phyloP scores from a whole-genome alignment of 1,139 yeast genomes.

The Saccharomycopsis crataegensis region DNA sequence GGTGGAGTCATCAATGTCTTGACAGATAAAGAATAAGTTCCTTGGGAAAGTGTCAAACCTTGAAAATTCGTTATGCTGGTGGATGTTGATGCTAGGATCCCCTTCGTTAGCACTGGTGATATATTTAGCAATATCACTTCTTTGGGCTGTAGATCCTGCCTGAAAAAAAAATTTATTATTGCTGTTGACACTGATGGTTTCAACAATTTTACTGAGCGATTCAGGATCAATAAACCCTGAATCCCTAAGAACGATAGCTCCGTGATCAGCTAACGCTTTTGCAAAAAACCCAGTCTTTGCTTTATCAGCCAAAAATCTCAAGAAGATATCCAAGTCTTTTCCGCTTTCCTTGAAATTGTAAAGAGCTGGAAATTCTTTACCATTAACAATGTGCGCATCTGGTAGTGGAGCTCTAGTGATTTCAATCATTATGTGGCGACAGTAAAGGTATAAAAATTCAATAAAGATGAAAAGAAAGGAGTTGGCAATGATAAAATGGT shows the following conservation, averaged over 20 bases:
- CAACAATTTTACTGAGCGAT: slow-evolving; percentile 21
- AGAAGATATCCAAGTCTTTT: slow-evolving; percentile 7
- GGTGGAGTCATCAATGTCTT: slow-evolving; percentile 21
- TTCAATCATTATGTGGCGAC: not conserved
- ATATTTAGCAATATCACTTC: slow-evolving; percentile 25
- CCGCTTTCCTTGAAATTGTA: not conserved
- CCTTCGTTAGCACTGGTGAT: slow-evolving; percentile 26
- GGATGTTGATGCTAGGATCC: slow-evolving; percentile 23
- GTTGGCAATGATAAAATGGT: too few species aligned
- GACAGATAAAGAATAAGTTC: slow-evolving; percentile 26
- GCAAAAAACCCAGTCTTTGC: slow-evolving; percentile 24
- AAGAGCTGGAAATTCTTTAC: slow-evolving; percentile 21
- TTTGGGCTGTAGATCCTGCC: slow-evolving; percentile 27
- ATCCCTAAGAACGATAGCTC: slow-evolving; percentile 26
- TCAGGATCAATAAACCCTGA: slow-evolving; percentile 25
- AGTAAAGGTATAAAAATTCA: too few species aligned
- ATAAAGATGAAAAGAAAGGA: too few species aligned
- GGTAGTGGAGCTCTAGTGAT: slow-evolving; percentile 14
- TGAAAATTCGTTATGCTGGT: slow-evolving; percentile 30
- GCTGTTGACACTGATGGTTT: slow-evolving; percentile 23
- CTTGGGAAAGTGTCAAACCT: slow-evolving; percentile 27
- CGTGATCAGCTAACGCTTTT: slow-evolving; percentile 24
- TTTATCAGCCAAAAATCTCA: slow-evolving; percentile 18
- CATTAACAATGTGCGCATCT: slow-evolving; percentile 20
- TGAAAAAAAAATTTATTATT: slow-evolving; percentile 26